Percentiles rank a stretch among this genome's conserved stretches.
Evolutionary conservation across 805 yeast species (phyloP).

Genomic region (Wickerhamomyces pijperi): DNA sequence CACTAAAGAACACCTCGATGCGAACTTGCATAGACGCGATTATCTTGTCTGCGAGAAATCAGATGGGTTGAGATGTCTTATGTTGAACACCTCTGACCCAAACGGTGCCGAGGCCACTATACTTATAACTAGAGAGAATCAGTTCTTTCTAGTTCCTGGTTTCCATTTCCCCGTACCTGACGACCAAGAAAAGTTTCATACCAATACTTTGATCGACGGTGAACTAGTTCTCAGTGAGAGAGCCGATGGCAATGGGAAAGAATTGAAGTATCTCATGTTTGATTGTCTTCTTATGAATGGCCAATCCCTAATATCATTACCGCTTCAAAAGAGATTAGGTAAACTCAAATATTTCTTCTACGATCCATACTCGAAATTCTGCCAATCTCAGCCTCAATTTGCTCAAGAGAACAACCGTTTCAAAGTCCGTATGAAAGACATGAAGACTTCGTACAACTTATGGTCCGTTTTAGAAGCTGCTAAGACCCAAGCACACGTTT

Average conservation of each 20-base stretch:
- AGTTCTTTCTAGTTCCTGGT: conserved; percentile 69
- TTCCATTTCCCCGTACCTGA: conserved; percentile 68
- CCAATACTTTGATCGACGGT: conserved; percentile 88
- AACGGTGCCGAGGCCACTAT: conserved; percentile 82
- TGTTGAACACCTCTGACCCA: conserved; percentile 54
- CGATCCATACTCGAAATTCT: conserved; percentile 69
- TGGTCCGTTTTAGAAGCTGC: conserved; percentile 63
- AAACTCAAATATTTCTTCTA: conserved; percentile 73
- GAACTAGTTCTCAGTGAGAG: conserved; percentile 71
- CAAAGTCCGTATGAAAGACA: conserved; percentile 74
- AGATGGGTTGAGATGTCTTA: conserved; percentile 81
- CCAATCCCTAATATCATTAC: conserved; percentile 52
- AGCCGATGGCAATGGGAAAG: conserved; percentile 43
- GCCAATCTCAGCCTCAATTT: conserved; percentile 60
- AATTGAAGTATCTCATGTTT: conserved; percentile 74
- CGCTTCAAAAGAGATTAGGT: conserved; percentile 74
- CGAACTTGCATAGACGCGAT: conserved; percentile 56
- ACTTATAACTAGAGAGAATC: conserved; percentile 80
- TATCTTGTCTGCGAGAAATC: conserved; percentile 93
- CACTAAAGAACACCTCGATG: conserved; percentile 56
- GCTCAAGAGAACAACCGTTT: conserved; percentile 75
- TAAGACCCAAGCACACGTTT: conserved; percentile 68
- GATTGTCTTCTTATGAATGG: conserved; percentile 86
- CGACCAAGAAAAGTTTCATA: conserved; percentile 52
- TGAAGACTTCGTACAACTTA: conserved; percentile 76